phyloP scores from a whole-genome alignment of 495 filamentous ascomycete species.

The Trichoderma reesei region DNA sequence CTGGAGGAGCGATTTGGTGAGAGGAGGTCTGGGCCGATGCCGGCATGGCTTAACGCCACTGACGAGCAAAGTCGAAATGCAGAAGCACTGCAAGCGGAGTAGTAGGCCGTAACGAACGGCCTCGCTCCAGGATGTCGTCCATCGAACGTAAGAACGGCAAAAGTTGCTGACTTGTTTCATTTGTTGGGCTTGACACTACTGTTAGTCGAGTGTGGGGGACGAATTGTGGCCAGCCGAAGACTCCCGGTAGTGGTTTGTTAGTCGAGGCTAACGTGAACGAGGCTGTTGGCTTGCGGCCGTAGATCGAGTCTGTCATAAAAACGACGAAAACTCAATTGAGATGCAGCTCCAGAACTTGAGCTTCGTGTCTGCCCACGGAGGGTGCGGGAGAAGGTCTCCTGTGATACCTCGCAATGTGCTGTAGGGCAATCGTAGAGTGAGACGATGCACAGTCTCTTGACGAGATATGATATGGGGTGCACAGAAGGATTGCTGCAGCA shows the following conservation, averaged over 20 bases:
- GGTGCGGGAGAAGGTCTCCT: too few species aligned
- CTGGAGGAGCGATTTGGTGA: background rate
- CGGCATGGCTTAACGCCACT: background rate
- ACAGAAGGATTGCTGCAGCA: background rate
- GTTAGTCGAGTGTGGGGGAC: conserved; percentile 7
- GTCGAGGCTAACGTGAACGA: background rate
- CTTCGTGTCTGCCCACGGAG: too few species aligned
- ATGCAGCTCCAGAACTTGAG: too few species aligned
- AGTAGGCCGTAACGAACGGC: background rate
- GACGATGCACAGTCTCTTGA: too few species aligned
- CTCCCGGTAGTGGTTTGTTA: conserved; percentile 6
- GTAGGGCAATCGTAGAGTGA: too few species aligned
- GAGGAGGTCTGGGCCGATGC: background rate
- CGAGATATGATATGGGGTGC: background rate
- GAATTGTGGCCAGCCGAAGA: background rate
- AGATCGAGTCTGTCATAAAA: background rate
- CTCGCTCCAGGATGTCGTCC: background rate
- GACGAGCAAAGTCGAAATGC: background rate
- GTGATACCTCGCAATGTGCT: too few species aligned
- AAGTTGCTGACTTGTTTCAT: background rate
- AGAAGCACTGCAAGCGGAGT: background rate
- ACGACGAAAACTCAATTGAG: background rate
- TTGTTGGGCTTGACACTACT: background rate
- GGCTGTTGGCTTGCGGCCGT: background rate
- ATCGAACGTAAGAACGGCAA: too few species aligned